phyloP scores from a whole-genome alignment of 2,329 filamentous ascomycete species.

The Leptosphaerulina australis region DNA sequence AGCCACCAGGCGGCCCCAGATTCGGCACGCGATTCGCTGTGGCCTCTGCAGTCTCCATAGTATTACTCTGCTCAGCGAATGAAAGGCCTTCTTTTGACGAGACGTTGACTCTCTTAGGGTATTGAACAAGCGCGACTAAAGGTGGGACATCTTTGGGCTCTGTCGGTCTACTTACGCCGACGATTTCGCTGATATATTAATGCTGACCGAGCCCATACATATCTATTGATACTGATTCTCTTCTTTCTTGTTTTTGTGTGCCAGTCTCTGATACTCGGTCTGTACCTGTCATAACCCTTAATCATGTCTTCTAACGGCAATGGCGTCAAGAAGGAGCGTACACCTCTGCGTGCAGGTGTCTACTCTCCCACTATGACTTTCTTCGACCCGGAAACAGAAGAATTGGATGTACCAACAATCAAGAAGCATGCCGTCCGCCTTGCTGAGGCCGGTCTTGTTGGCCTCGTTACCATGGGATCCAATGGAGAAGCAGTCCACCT shows the following conservation, averaged over 20 bases:
- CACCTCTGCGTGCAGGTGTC: constrained; percentile 78
- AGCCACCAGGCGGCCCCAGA: constrained; percentile 31
- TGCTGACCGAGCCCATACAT: constrained; percentile 41
- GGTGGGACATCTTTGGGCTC: constrained; percentile 43
- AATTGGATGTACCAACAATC: constrained; percentile 79
- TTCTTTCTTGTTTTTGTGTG: constrained; percentile 23
- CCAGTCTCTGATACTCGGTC: constrained; percentile 14
- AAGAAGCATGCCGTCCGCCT: constrained; percentile 81
- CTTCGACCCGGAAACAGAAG: constrained; percentile 82
- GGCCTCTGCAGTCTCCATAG: constrained; percentile 29
- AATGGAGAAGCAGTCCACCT: constrained; percentile 91
- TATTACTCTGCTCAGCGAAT: constrained; percentile 34
- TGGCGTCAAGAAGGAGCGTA: constrained; percentile 49
- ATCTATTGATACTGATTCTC: constrained; percentile 20
- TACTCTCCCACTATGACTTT: constrained; percentile 92
- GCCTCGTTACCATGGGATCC: constrained; percentile 85
- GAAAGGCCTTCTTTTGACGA: constrained; percentile 26
- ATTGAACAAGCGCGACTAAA: constrained; percentile 29
- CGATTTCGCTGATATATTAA: constrained; percentile 48
- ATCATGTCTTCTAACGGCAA: constrained; percentile 45
- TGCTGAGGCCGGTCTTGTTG: constrained; percentile 76
- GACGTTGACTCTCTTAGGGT: constrained; percentile 29
- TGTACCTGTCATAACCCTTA: constrained; percentile 13
- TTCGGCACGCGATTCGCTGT: constrained; percentile 33
- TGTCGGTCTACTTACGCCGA: constrained; percentile 42